Conservation (phyloP, 2,329 filamentous ascomycete species). For the Ilyonectria robusta region DNA sequence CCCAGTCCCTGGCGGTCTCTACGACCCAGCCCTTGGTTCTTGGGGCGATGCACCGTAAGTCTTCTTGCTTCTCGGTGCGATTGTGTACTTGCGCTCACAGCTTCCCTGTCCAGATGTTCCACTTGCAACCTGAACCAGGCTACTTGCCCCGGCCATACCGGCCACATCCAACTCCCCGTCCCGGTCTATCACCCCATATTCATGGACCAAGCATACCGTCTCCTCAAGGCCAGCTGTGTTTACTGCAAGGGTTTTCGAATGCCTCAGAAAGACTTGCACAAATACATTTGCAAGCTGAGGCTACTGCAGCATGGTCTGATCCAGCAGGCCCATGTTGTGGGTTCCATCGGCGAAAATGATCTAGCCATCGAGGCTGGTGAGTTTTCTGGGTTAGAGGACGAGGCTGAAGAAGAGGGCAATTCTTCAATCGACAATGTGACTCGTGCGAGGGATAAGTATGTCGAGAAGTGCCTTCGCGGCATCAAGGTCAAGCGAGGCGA, state of each 20-base stretch:
- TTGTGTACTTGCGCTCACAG: constrained; percentile 27
- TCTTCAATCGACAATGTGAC: constrained; percentile 66
- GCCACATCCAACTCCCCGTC: constrained; percentile 94
- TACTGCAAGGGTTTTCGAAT: constrained; percentile 93
- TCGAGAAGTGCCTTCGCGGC: constrained; percentile 77
- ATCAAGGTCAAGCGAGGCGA: constrained; percentile 66
- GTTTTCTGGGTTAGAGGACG: constrained; percentile 63
- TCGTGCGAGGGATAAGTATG: constrained; percentile 74
- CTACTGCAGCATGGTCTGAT: constrained; percentile 89
- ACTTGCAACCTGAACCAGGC: constrained; percentile 90
- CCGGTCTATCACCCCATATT: constrained; percentile 98
- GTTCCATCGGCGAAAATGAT: constrained; percentile 63
- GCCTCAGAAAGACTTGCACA: constrained; percentile 81
- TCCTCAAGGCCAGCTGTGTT: constrained; percentile 88
- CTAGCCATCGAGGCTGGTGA: constrained; percentile 53
- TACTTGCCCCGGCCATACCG: constrained; percentile 91
- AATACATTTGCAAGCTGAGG: constrained; percentile 86
- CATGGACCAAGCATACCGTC: constrained; percentile 89
- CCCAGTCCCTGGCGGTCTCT: constrained; percentile 90
- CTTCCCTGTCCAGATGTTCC: constrained; percentile 74
- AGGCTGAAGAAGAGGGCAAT: constrained; percentile 76
- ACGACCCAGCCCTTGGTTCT: constrained; percentile 91
- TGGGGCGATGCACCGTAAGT: constrained; percentile 86
- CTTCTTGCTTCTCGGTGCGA: not conserved
- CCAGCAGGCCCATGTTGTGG: constrained; percentile 74